phyloP scores from a whole-genome alignment of 1,284 basidiomycete species.

The Heterobasidion parviporum region DNA sequence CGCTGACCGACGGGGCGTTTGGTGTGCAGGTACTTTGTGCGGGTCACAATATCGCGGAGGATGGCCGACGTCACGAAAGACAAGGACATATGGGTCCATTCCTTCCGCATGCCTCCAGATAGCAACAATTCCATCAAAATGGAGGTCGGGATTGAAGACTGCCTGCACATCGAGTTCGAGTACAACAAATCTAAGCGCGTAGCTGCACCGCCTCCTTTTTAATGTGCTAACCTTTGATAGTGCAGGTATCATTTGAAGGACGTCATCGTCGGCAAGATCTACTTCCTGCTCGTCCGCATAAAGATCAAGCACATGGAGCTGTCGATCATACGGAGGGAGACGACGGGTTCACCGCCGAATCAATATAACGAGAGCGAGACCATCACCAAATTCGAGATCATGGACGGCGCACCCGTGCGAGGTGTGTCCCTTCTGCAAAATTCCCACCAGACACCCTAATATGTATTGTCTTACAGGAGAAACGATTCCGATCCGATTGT shows the following conservation, averaged over 20 bases:
- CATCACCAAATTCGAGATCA: constrained; percentile 99
- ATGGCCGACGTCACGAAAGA: constrained; percentile 93
- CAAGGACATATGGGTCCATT: constrained; percentile 95
- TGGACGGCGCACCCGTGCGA: constrained; percentile 94
- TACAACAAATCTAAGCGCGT: constrained; percentile 98
- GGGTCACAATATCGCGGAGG: constrained; percentile 83
- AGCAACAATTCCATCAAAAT: constrained; percentile 98
- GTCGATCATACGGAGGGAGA: constrained; percentile 95
- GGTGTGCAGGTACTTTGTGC: constrained; percentile 77
- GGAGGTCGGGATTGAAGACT: constrained; percentile 99
- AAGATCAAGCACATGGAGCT: constrained; percentile 99
- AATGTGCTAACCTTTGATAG: neutral
- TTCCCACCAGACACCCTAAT: constrained; percentile 1
- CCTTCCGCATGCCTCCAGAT: constrained; percentile 97
- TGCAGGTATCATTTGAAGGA: constrained; percentile 95
- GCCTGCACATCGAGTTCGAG: constrained; percentile 98
- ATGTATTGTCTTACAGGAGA: constrained; percentile 51
- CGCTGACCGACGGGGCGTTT: neutral
- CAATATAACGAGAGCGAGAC: constrained; percentile 99
- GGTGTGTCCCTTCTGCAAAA: constrained; percentile 34
- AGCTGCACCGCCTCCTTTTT: neutral
- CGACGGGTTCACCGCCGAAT: constrained; percentile 92
- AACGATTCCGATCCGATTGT: constrained; percentile 96
- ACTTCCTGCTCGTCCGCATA: constrained; percentile 96
- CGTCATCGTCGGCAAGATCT: constrained; percentile 99